Conservation (phyloP, 306 rosid genomes). For the Pueraria montana region DNA sequence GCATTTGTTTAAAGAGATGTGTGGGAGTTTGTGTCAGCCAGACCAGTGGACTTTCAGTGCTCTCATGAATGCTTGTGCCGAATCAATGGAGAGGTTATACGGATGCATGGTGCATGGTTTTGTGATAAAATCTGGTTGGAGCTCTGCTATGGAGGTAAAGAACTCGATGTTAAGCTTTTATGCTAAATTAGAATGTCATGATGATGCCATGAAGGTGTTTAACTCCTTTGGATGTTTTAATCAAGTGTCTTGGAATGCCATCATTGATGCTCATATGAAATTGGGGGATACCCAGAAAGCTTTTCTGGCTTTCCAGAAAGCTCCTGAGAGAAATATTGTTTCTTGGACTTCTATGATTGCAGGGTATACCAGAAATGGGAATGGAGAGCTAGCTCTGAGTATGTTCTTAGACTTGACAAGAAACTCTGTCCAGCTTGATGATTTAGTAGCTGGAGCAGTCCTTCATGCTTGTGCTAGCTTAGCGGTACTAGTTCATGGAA, state of each 20-base stretch:
- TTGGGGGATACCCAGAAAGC: conserved; percentile 69
- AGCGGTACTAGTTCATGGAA: conserved; percentile 65
- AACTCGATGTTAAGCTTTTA: conserved; percentile 81
- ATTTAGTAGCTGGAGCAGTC: conserved; percentile 71
- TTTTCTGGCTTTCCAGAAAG: conserved; percentile 66
- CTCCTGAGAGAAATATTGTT: conserved; percentile 71
- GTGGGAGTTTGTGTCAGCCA: conserved; percentile 55
- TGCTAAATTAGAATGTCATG: conserved; percentile 64
- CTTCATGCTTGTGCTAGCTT: conserved; percentile 86
- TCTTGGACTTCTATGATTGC: conserved; percentile 88
- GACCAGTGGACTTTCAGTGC: conserved; percentile 87
- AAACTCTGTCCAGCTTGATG: conserved; percentile 68
- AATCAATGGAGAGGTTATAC: conserved; percentile 52
- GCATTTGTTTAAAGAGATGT: conserved; percentile 70
- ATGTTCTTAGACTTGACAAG: conserved; percentile 72
- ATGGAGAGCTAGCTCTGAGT: conserved; percentile 70
- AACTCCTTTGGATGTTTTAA: conserved; percentile 58
- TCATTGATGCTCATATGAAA: conserved; percentile 86
- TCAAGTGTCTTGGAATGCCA: conserved; percentile 85
- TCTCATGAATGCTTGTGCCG: conserved; percentile 70
- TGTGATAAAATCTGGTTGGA: conserved; percentile 79
- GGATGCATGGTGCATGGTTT: conserved; percentile 73
- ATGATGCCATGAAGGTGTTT: conserved; percentile 61
- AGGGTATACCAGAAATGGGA: conserved; percentile 75
- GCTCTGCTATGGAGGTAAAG: conserved; percentile 65